Conservation (phyloP, 75 land plant species). For the Ceratopteris richardii region DNA sequence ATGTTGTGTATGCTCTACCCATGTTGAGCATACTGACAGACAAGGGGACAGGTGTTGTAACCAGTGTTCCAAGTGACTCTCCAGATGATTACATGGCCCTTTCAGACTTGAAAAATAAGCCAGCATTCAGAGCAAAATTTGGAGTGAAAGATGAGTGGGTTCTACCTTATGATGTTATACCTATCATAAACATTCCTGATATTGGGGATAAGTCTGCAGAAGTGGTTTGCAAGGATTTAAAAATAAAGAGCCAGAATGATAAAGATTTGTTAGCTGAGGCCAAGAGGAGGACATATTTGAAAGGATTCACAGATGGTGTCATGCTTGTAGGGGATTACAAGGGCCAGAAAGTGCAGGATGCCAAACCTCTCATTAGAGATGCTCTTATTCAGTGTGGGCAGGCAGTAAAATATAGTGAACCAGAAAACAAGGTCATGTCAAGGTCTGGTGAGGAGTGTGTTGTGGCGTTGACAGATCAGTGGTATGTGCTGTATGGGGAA, state of each 20-base stretch:
- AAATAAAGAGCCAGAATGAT: conserved; percentile 89
- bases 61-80: conserved; percentile 89
- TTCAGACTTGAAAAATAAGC: conserved; percentile 64
- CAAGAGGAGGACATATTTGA: conserved; percentile 66
- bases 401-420: conserved; percentile 81
- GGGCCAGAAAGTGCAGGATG: conserved; percentile 69
- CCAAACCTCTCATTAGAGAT: conserved; percentile 61
- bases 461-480: conserved; percentile 90
- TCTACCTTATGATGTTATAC: conserved; percentile 65
- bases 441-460: conserved; percentile 96
- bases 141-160: conserved; percentile 91
- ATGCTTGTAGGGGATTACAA: conserved; percentile 74
- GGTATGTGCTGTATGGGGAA: conserved; percentile 89
- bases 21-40: conserved; percentile 73
- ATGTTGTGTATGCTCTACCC: conserved; percentile 72
- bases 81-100: conserved; percentile 93
- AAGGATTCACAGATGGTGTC: conserved; percentile 79
- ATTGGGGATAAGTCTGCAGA: conserved; percentile 78
- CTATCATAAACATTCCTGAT: conserved; percentile 79
- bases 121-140: conserved; percentile 57
- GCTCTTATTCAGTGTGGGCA: conserved; percentile 41
- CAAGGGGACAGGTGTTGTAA: conserved; percentile 92
- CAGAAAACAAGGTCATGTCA: conserved; percentile 85
- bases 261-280: conserved; percentile 81
- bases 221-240: conserved; percentile 62